Base-by-base conservation (phyloP, 2,329 filamentous ascomycete species). In the Thermomyces lanuginosus region DNA sequence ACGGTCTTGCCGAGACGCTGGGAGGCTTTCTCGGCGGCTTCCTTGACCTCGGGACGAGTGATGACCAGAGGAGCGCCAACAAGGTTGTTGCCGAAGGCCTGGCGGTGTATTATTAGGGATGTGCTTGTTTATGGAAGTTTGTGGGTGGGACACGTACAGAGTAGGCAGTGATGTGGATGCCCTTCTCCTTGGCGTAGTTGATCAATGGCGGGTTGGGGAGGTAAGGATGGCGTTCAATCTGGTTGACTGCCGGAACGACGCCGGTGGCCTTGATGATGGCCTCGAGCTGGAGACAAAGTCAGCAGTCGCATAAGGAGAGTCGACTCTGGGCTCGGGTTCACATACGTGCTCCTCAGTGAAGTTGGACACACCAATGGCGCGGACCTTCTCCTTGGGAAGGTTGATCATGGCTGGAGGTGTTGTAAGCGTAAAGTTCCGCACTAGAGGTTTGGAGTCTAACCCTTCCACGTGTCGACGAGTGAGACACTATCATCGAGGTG, bases 181-280 rank as follows among this genome's bases (percentile, higher is more conserved):
- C 58, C 46, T 74, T 65, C 36, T 59, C 46, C 28, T 63, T 50
- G 51, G 64, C 70, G 48, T 64, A 71, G 8, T 62, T 53, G 5
- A 73, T 48, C 15, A 79, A 51, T 10, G 64, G 56, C 2, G 54
- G 53, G 43, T 69, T 73, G 44, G 76, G 73, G 7, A 78, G 58
- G 40, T 74, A 75, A 2, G 73, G 71, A 46, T 78, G 72, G 27
- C 69, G 69, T 46, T 78, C 73, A 36, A 78, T 69, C 51, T 78
- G 73, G 51, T 78, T 77, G 38, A 66, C 64, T 2, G 68, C 68
- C 1, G 73, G 73, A 1, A 69, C 55, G 37, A 79, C 63, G 21
- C 49, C 50, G n/a, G 50, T 53, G 27, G 51, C 68, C 20, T 63
- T 58, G 48, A 69, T 61, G 40, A 73, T 44, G 26, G 58, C 56